These are phyloP conservation scores for Phanerochaete carnosa DNA, from an alignment of 768 basidiomycete species.

Conservation along the genomic window DNA sequence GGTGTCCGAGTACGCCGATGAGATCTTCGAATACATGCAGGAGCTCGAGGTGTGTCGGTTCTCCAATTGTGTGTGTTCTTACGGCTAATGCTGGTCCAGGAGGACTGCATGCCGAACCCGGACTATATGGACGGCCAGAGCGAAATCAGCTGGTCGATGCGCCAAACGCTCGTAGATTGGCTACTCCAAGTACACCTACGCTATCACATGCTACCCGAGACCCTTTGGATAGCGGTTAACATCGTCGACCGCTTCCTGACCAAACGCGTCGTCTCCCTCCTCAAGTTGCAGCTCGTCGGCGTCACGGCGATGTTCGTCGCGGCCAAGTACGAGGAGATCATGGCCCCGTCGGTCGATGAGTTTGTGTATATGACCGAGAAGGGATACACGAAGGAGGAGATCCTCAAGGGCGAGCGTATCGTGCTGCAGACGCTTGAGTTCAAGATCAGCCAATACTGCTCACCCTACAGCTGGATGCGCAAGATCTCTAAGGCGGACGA, in stretches of 20 bases:
- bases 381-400: slow-evolving; percentile 91
- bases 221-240: slow-evolving; percentile 98
- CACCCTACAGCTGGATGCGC: slow-evolving; percentile 98
- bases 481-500: slow-evolving; percentile 98
- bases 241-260: slow-evolving; percentile 79
- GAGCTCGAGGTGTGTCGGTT: slow-evolving; percentile 74
- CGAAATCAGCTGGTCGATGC: slow-evolving; percentile 93
- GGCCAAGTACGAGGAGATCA: slow-evolving; percentile 98
- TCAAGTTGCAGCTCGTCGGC: slow-evolving; percentile 92
- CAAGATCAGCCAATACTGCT: slow-evolving; percentile 95
- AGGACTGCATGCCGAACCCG: slow-evolving; percentile 84
- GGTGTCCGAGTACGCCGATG: slow-evolving; percentile 98
- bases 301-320: slow-evolving; percentile 99
- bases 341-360: slow-evolving; percentile 96
- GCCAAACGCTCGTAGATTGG: slow-evolving; percentile 97
- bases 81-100: slow-evolving; percentile 41
- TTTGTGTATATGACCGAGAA: slow-evolving; percentile 98
- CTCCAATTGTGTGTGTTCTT: background rate
- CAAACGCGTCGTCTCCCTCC: slow-evolving; percentile 68
- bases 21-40: slow-evolving; percentile 96
- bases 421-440: slow-evolving; percentile 95
- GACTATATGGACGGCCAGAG: slow-evolving; percentile 93
- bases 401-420: slow-evolving; percentile 96
- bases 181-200: slow-evolving; percentile 94
- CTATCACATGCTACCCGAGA: slow-evolving; percentile 99